Conservation (phyloP, 208 protist species). For the Vickermania spadyakhi region DNA sequence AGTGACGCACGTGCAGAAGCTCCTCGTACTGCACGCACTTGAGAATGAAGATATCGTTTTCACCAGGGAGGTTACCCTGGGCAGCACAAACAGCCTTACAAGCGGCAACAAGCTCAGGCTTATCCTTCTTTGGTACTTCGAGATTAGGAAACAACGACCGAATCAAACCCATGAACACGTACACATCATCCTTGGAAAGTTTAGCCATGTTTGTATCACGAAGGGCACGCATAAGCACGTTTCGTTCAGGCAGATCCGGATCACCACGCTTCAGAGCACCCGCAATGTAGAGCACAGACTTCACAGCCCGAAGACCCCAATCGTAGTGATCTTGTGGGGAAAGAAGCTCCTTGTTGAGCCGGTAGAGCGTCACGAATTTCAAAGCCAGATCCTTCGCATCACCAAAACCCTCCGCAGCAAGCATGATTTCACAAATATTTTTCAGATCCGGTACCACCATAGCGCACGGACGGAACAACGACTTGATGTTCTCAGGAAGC, state of each 20-base stretch:
- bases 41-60: constrained; percentile 97
- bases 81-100: constrained; percentile 89
- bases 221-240: constrained; percentile 96
- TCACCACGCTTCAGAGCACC: constrained; percentile 95
- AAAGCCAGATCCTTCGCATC: constrained; percentile 94
- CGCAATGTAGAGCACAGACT: constrained; percentile 96
- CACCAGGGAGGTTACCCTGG: constrained; percentile 88
- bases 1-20: constrained; percentile 97
- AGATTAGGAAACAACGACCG: constrained; percentile 96
- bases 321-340: constrained; percentile 98
- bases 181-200: constrained; percentile 96
- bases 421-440: constrained; percentile 99
- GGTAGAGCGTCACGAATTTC: constrained; percentile 98
- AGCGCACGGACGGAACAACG: constrained; percentile 95
- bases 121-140: constrained; percentile 92
- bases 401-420: constrained; percentile 95
- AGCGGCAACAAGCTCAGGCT: constrained; percentile 86
- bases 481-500: constrained; percentile 97
- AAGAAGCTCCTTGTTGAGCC: constrained; percentile 95
- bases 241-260: constrained; percentile 91
- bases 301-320: constrained; percentile 98
- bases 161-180: constrained; percentile 97
- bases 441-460: constrained; percentile 98
- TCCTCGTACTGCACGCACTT: constrained; percentile 98
- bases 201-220: constrained; percentile 98